Conservation (phyloP, 2,329 filamentous ascomycete species). For the Fusarium nematophilum region DNA sequence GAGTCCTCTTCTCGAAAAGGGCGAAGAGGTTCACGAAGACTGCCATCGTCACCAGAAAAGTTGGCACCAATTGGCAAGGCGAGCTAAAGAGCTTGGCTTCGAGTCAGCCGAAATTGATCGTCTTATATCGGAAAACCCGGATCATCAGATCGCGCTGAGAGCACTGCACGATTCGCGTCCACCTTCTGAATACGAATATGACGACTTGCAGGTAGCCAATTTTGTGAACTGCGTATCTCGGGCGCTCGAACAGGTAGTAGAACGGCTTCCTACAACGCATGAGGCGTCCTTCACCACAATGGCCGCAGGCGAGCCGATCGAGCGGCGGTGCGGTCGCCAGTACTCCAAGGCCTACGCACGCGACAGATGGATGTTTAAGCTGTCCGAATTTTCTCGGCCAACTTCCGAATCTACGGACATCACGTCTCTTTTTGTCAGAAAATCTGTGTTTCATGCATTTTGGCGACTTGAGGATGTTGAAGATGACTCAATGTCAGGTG, state of each 20-base stretch:
- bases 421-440: conserved; percentile 12
- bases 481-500: background rate
- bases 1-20: conserved; percentile 9
- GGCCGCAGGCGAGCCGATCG: background rate
- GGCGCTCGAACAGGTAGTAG: background rate
- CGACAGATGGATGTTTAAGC: background rate
- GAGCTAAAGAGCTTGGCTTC: conserved; percentile 2
- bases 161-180: conserved; percentile 1
- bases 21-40: background rate
- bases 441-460: conserved; percentile 12
- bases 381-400: background rate
- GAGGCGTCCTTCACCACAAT: conserved; percentile 1
- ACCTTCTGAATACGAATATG: background rate
- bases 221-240: background rate
- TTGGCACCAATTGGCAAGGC: background rate
- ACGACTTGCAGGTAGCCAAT: background rate
- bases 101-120: background rate
- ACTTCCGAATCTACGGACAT: background rate
- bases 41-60: background rate
- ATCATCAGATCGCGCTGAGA: background rate
- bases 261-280: background rate
- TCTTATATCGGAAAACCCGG: background rate
- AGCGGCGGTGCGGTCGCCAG: background rate
- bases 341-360: conserved; percentile 6
- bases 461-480: background rate